Conservation (phyloP, 352 stramenopile species). For the Achlya hypogyna region DNA sequence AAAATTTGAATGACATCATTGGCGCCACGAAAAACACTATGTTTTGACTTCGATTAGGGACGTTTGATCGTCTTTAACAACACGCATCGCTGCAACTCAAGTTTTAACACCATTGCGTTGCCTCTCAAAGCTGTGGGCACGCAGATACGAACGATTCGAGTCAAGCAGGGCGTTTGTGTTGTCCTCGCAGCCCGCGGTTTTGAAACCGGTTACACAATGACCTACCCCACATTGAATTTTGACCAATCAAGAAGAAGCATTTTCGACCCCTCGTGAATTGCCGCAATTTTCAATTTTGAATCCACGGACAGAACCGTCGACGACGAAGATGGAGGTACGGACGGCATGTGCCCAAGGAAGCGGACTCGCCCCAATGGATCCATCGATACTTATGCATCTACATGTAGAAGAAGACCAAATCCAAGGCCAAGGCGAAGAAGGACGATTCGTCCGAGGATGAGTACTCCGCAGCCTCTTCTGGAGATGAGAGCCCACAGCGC, state of each 20-base stretch:
- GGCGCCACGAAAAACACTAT: too few species aligned
- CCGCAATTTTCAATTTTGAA: conserved; percentile 15
- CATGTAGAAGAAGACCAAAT: conserved; percentile 3
- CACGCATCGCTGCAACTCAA: too few species aligned
- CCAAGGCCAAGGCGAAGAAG: not conserved
- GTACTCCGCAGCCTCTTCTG: not conserved
- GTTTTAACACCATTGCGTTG: too few species aligned
- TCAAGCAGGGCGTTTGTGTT: too few species aligned
- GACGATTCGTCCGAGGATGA: conserved; percentile 3
- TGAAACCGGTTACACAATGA: not conserved
- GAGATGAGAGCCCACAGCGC: not conserved
- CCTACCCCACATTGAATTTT: too few species aligned
- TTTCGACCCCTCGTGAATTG: too few species aligned
- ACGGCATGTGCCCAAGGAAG: not conserved
- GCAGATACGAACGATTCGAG: too few species aligned
- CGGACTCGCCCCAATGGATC: not conserved
- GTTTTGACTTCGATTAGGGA: too few species aligned
- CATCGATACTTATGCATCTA: not conserved
- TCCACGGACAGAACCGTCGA: not conserved
- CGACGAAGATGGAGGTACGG: conserved; percentile 1
- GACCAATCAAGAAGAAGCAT: not conserved
- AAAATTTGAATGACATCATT: too few species aligned
- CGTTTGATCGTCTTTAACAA: too few species aligned
- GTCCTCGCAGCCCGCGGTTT: not conserved
- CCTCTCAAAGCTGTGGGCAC: too few species aligned